Evolutionary conservation across 768 basidiomycete genomes (phyloP).

Genomic region (Trametes meyenii): DNA sequence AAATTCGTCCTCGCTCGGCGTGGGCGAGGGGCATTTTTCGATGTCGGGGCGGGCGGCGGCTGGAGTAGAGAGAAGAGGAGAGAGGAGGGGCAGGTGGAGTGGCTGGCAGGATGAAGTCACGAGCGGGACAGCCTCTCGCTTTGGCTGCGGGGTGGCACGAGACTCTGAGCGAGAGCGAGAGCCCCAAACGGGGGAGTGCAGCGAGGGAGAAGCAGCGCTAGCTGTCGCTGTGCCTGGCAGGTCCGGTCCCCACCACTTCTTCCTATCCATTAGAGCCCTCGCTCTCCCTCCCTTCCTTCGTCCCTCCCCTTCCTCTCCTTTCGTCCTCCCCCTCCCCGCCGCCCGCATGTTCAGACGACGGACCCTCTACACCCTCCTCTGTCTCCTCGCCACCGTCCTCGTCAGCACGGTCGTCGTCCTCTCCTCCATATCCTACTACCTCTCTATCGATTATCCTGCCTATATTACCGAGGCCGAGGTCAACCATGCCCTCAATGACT

Average conservation of each 20-base stretch:
- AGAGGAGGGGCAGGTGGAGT: neutral
- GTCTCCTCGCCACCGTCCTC: slow-evolving; percentile 74
- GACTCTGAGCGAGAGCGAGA: no score
- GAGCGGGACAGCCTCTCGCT: slow-evolving; percentile 4
- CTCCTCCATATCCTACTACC: slow-evolving; percentile 88
- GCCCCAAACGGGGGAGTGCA: neutral
- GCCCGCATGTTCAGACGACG: slow-evolving; percentile 47
- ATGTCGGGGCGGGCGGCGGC: neutral
- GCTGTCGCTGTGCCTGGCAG: slow-evolving; percentile 16
- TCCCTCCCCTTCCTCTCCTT: slow-evolving; percentile 23
- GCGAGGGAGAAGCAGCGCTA: neutral
- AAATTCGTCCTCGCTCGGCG: neutral
- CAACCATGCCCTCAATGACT: slow-evolving; percentile 51
- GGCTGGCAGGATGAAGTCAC: neutral
- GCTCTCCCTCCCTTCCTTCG: slow-evolving; percentile 17
- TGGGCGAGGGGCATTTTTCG: neutral
- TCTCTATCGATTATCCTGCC: slow-evolving; percentile 75
- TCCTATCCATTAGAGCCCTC: slow-evolving; percentile 5
- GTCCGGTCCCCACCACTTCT: slow-evolving; percentile 15
- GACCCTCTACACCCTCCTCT: slow-evolving; percentile 49
- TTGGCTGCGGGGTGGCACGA: neutral
- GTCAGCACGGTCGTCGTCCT: slow-evolving; percentile 89
- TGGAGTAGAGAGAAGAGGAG: neutral
- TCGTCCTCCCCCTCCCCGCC: slow-evolving; percentile 24
- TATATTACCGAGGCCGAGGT: slow-evolving; percentile 83